A percentile compares a stretch with the other conserved stretches of the same genome.
Conservation (phyloP, 257 asterid genomes). For the Scutellaria barbata region DNA sequence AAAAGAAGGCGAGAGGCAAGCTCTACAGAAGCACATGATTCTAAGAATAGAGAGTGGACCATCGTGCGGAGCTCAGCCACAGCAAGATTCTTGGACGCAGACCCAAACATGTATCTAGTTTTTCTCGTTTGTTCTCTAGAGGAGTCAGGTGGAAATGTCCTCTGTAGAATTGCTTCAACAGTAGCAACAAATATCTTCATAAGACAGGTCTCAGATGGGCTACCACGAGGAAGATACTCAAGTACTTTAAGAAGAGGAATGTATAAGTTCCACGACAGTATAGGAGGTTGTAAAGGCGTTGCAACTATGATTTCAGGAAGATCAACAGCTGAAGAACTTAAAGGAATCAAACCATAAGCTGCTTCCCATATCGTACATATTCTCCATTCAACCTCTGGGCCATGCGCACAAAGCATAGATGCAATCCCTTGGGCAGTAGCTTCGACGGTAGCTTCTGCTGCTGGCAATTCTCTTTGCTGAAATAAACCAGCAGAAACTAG, state of each 20-base stretch:
- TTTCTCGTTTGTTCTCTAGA: constrained; percentile 80
- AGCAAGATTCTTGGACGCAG: constrained; percentile 93
- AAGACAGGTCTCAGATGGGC: constrained; percentile 97
- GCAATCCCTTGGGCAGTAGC: constrained; percentile 99
- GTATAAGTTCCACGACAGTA: constrained; percentile 91
- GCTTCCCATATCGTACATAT: constrained; percentile 99
- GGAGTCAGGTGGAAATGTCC: constrained; percentile 91
- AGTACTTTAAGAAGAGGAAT: constrained; percentile 95
- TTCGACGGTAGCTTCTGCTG: constrained; percentile 87
- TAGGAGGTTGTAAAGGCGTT: constrained; percentile 92
- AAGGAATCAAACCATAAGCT: constrained; percentile 95
- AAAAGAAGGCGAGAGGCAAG: constrained; percentile 98
- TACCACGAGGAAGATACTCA: constrained; percentile 97
- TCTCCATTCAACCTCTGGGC: constrained; percentile 99
- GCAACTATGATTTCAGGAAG: constrained; percentile 97
- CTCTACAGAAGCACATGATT: constrained; percentile 86
- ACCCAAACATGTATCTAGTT: constrained; percentile 74
- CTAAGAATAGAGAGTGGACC: constrained; percentile 93
- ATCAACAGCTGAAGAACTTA: constrained; percentile 93
- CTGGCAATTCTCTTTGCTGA: constrained; percentile 77
- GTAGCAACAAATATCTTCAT: constrained; percentile 99
- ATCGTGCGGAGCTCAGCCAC: constrained; percentile 96
- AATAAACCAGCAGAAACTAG: constrained; percentile 31
- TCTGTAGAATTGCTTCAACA: constrained; percentile 91
- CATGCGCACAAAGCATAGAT: constrained; percentile 99